These are phyloP conservation scores for Cupressus sempervirens DNA, from an alignment of 75 land plant species.

Conservation along the genomic window DNA sequence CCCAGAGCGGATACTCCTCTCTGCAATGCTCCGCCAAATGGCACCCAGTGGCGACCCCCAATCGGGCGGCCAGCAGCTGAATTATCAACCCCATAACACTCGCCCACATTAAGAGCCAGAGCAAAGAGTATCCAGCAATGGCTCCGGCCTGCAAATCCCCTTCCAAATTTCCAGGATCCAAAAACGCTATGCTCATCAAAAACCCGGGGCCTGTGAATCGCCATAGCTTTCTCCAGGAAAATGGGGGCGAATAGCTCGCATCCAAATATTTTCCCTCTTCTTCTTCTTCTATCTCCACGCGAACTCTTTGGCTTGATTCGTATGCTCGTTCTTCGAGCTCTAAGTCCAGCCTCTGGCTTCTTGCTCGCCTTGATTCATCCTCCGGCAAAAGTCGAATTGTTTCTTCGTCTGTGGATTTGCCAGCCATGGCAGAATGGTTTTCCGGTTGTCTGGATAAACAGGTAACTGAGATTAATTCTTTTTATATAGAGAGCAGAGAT, in stretches of 20 bases:
- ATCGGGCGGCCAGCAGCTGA: constrained; percentile 76
- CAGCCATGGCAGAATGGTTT: not conserved
- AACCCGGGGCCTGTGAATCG: constrained; percentile 45
- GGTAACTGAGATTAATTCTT: not conserved
- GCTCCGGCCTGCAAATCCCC: constrained; percentile 69
- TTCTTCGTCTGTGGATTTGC: not conserved
- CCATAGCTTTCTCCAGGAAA: constrained; percentile 59
- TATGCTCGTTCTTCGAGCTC: constrained; percentile 18
- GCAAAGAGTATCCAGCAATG: constrained; percentile 61
- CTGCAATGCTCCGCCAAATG: constrained; percentile 90
- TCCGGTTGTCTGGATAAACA: not conserved
- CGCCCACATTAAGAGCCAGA: constrained; percentile 87
- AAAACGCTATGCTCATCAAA: constrained; percentile 42
- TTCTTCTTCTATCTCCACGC: not conserved
- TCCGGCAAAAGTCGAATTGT: not conserved
- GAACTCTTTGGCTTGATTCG: constrained; percentile 20
- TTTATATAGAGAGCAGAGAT: not conserved
- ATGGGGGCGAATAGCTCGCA: constrained; percentile 12
- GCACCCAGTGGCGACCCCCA: constrained; percentile 86
- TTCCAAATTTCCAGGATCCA: constrained; percentile 21
- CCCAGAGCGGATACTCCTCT: constrained; percentile 74
- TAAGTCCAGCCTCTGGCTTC: not conserved
- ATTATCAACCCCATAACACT: constrained; percentile 77
- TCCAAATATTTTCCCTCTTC: constrained; percentile 12
- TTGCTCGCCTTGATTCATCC: not conserved